Evolutionary conservation across 2,329 filamentous ascomycete species (phyloP), one percentile per base, ranked within the genome.

Genomic region (Byssochlamys sp.): DNA sequence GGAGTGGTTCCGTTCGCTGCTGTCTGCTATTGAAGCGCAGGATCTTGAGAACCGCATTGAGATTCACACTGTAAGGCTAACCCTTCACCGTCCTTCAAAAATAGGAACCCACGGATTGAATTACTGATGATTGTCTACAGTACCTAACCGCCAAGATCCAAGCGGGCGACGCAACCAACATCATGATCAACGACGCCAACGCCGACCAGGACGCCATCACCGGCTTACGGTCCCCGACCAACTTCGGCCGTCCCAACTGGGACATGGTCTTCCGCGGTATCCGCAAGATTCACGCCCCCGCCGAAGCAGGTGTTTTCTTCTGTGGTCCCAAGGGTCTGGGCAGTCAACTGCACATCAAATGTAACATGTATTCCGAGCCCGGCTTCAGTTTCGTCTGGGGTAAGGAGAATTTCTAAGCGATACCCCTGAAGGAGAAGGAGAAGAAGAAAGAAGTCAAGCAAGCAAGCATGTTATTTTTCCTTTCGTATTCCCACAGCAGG

Each of bases 151-250:
- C 89, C 67, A 90, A 88, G 79, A 91, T 92, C 77, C 90, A 91
- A 78, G 82, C 84, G 27, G 88, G 91, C 71, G 89, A 92, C 68
- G 89, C 89, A 54, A 91, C 88, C 52, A 92, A 94, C 76, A 92
- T 94, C 76, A 92, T 92, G 88, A 91, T 92, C 79, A 91, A 92
- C 76, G 88, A 91, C 66, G 88, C 86, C 70, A 89, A 91, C 68
- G 87, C 87, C 63, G 88, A 92, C 70, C 88, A 87, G 73, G 89
- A 94, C 71, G 85, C 89, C 66, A 91, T 94, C 70, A 94, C 89
- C 0, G 89, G 90, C 56, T 81, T 94, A 29, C 82, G 88, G 53
- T 87, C 88, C 56, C 89, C 89, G 24, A 94, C 89, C 50, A 94
- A 91, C 77, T 67, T 94, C 70, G 90, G 90, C 56, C 80, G 89